A percentile compares a stretch with the other conserved stretches of the same genome.
Evolutionary conservation across 352 stramenopile species (phyloP).

Genomic region (Phytopythium kandeliae): DNA sequence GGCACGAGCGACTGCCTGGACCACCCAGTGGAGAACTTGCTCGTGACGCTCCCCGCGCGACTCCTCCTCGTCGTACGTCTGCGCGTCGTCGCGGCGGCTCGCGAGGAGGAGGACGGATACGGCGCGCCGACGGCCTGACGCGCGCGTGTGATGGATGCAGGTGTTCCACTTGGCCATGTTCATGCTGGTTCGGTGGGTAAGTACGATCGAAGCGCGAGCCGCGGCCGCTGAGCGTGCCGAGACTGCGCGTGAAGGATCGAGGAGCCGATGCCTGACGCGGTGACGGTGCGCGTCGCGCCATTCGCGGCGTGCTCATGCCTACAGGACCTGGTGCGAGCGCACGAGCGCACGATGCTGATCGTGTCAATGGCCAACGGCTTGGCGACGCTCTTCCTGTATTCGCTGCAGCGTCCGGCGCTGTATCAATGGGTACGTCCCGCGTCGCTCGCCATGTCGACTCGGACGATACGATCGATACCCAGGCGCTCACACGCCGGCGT

Average conservation of each 20-base stretch:
- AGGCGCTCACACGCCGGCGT: too few species aligned
- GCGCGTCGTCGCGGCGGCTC: too few species aligned
- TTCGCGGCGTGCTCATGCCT: too few species aligned
- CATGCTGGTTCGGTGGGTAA: conserved; percentile 61
- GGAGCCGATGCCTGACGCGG: too few species aligned
- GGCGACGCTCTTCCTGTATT: conserved; percentile 58
- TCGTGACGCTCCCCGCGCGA: conserved; percentile 65
- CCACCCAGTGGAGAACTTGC: conserved; percentile 53
- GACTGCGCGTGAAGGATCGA: too few species aligned
- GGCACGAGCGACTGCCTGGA: conserved; percentile 66
- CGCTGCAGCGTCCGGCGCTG: conserved; percentile 62
- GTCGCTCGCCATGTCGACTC: too few species aligned
- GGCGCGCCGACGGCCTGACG: too few species aligned
- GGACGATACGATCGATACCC: too few species aligned
- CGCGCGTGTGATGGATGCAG: conserved; percentile 20
- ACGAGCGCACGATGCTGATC: conserved; percentile 67
- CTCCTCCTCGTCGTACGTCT: conserved; percentile 46
- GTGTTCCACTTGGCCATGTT: conserved; percentile 74
- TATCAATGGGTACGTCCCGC: conserved; percentile 77
- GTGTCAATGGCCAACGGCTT: conserved; percentile 70
- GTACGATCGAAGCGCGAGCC: too few species aligned
- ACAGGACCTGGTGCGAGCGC: conserved; percentile 55
- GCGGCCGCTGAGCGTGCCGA: too few species aligned
- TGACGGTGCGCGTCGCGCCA: too few species aligned
- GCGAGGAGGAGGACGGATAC: too few species aligned